Conservation (phyloP, 2,329 filamentous ascomycete species). For the Aureobasidium zeae region DNA sequence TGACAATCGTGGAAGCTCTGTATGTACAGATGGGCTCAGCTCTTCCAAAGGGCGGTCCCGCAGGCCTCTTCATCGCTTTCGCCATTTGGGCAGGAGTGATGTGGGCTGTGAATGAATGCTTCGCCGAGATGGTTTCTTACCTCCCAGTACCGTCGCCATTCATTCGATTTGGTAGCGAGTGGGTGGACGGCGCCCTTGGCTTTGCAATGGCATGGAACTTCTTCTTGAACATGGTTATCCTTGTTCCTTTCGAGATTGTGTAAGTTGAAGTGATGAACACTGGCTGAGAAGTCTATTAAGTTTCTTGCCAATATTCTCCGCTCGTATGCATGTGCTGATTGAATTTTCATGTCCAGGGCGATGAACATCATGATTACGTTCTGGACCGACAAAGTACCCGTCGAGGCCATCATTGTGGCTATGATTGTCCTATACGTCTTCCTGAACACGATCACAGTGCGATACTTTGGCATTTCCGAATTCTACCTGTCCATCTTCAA, state of each 20-base stretch:
- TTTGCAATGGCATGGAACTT: conserved; percentile 38
- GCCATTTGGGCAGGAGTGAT: conserved; percentile 26
- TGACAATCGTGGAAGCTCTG: not conserved
- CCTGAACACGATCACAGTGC: conserved; percentile 39
- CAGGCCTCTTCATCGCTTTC: conserved; percentile 32
- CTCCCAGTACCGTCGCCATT: conserved; percentile 9
- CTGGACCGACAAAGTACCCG: conserved; percentile 17
- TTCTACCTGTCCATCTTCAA: conserved; percentile 47
- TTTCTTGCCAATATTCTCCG: too few relatives aligned
- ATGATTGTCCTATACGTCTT: conserved; percentile 20
- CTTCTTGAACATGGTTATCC: conserved; percentile 40
- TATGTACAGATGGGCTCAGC: conserved; percentile 19
- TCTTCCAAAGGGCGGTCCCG: conserved; percentile 31
- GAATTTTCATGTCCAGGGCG: too few relatives aligned
- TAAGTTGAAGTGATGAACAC: too few relatives aligned
- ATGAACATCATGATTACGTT: conserved; percentile 15
- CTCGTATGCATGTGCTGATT: too few relatives aligned
- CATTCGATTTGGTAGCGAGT: conserved; percentile 40
- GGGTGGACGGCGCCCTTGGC: conserved; percentile 49
- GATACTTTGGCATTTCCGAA: conserved; percentile 36
- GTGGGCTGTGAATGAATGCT: conserved; percentile 18
- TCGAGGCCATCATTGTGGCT: conserved; percentile 13
- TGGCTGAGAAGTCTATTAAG: too few relatives aligned
- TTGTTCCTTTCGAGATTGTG: conserved; percentile 37
- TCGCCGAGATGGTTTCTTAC: conserved; percentile 10